Percentiles rank a stretch among this genome's conserved stretches.
Conservation (phyloP, 768 basidiomycete species). For the Pulveroboletus sp. region DNA sequence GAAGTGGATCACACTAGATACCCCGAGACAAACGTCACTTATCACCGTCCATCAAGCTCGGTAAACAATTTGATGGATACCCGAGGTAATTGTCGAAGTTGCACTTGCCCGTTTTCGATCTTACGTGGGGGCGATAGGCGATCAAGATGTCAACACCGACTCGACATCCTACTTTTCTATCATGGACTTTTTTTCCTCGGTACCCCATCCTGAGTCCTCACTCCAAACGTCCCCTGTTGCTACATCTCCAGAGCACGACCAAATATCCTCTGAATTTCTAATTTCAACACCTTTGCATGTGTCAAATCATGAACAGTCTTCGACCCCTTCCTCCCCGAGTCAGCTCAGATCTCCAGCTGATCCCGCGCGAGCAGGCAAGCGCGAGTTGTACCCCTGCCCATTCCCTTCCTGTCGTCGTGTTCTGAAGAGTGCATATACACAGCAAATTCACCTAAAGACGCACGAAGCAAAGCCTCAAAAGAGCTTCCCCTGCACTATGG, state of each 20-base stretch:
- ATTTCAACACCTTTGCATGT: background rate
- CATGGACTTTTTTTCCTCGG: background rate
- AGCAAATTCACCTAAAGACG: background rate
- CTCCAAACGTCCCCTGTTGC: background rate
- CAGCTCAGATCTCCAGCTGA: background rate
- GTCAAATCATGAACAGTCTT: background rate
- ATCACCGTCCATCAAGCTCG: background rate
- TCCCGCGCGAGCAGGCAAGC: background rate
- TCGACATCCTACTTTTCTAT: background rate
- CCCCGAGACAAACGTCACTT: background rate
- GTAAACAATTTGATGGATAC: background rate
- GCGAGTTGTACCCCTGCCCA: slow-evolving; percentile 1
- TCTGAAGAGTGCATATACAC: background rate
- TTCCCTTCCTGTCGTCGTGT: background rate
- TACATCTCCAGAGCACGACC: background rate
- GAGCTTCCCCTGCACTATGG: slow-evolving; percentile 1
- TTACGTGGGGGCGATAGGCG: background rate
- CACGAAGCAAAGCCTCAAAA: background rate
- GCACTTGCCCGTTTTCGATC: background rate
- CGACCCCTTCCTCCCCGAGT: background rate
- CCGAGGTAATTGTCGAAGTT: background rate
- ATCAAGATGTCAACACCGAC: background rate
- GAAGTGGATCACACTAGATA: background rate
- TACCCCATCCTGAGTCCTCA: background rate
- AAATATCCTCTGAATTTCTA: background rate